A percentile compares a stretch with the other conserved stretches of the same genome.
Conservation (phyloP, 805 yeast species). For the Saccharomycopsis guyanensis region DNA sequence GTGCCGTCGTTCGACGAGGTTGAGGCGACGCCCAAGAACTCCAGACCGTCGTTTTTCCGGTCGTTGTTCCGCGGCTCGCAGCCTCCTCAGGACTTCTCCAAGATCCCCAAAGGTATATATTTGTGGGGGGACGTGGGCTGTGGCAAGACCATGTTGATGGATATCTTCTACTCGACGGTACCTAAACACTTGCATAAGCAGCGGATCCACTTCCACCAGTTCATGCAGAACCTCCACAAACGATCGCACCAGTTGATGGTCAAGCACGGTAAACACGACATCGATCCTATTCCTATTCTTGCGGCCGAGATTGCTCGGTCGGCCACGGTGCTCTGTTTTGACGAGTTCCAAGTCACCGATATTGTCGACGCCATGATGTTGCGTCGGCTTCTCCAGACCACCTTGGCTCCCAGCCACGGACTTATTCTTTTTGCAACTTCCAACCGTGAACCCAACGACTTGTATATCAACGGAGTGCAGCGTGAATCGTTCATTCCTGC, state of each 20-base stretch:
- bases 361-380: constrained; percentile 98
- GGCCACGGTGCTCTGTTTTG: constrained; percentile 82
- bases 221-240: constrained; percentile 91
- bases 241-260: constrained; percentile 68
- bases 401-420: constrained; percentile 72
- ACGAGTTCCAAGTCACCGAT: constrained; percentile 96
- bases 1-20: constrained; percentile 46
- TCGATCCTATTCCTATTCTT: constrained; percentile 75
- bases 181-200: constrained; percentile 71
- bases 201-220: constrained; percentile 91
- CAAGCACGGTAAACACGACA: constrained; percentile 52
- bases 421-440: constrained; percentile 88
- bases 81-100: constrained; percentile 22
- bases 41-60: background rate
- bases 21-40: constrained; percentile 39
- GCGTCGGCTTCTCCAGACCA: constrained; percentile 59
- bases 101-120: constrained; percentile 76
- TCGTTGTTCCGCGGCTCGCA: constrained; percentile 14
- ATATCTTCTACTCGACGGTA: constrained; percentile 77
- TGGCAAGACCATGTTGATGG: constrained; percentile 98
- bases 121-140: constrained; percentile 97
- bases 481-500: constrained; percentile 89
- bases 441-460: constrained; percentile 88
- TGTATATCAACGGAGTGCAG: constrained; percentile 91
- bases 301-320: constrained; percentile 77